phyloP scores from a whole-genome alignment of 257 asterid species.

The Misopates orontium region DNA sequence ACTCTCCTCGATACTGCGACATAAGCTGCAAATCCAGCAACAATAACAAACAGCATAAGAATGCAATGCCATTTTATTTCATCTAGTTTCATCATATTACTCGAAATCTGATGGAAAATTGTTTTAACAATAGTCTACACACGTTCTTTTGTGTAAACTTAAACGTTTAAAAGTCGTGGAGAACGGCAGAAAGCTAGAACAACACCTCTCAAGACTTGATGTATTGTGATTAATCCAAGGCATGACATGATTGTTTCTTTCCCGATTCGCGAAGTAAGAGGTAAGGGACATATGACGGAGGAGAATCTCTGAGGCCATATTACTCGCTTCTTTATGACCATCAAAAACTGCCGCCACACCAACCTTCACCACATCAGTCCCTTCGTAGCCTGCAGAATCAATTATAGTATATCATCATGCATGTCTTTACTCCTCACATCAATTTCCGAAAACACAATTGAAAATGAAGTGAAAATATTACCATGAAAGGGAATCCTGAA shows the following conservation, averaged over 20 bases:
- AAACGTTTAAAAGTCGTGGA: background rate
- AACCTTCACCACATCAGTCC: background rate
- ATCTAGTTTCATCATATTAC: background rate
- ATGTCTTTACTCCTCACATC: too few relatives aligned
- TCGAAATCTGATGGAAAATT: background rate
- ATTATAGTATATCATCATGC: too few relatives aligned
- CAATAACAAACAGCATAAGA: too few relatives aligned
- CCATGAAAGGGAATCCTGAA: too few relatives aligned
- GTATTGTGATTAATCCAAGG: background rate
- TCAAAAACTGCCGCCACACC: slow-evolving; percentile 5
- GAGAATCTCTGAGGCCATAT: background rate
- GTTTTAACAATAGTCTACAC: background rate
- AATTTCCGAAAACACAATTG: too few relatives aligned
- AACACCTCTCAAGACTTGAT: background rate
- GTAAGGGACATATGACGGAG: background rate
- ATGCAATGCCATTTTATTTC: background rate
- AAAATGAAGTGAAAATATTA: too few relatives aligned
- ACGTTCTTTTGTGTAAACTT: background rate
- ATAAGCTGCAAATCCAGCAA: background rate
- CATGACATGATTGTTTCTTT: background rate
- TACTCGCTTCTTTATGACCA: background rate
- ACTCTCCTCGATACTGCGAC: background rate
- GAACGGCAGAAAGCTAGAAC: background rate
- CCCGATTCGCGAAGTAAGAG: background rate
- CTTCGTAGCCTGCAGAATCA: background rate